Evolutionary conservation across 2,329 filamentous ascomycete genomes (phyloP), one percentile per base, ranked within the genome.

Genomic region (Verticillium zaregamsianum): DNA sequence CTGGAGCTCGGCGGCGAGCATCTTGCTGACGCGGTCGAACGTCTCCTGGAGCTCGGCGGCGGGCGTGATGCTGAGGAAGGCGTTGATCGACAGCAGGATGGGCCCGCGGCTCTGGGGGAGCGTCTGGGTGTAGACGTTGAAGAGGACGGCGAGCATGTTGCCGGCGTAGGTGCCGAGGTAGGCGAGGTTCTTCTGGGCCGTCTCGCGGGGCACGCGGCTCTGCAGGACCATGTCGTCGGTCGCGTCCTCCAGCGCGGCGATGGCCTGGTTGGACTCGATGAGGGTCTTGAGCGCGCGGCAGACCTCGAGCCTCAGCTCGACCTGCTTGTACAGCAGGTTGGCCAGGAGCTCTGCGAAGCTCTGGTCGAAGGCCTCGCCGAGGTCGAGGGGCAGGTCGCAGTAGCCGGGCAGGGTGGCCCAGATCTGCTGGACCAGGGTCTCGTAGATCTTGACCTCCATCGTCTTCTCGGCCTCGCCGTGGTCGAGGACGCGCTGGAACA

Each of bases 81-180:
- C 88, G 76, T 98, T 97, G 79, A 98, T 95, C 65, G 93, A 97
- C 73, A 94, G 91, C 37, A 99, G 81, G 60, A 99, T 95, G 23
- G 91, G 92, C 0, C 92, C 93, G 68, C 95, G 86, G 70, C 92
- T 95, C 71, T 97, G 92, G 2, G 95, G 94, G 31, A 99, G 82
- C 1, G 95, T 99, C 75, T 97, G 91, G 66, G 91, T 97, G 79
- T 99, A 99, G 55, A 99, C 94, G 72, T 99, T 99, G 82, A 99
- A 98, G n/a, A 99, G 80, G 0, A 98, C 94, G 7, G 95, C 93
- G 52, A 99, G 86, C 77, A 99, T 85, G 70, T 98, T 98, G 64
- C 90, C 90, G 1, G 94, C 85, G 71, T 95, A 93, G 1, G 80
- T 80, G 17, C 91, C 87, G 14, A 99, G 81, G 72, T 96, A 89